Base-by-base conservation (phyloP, 164 flowering plant species). In the Dillenia turbinata region DNA sequence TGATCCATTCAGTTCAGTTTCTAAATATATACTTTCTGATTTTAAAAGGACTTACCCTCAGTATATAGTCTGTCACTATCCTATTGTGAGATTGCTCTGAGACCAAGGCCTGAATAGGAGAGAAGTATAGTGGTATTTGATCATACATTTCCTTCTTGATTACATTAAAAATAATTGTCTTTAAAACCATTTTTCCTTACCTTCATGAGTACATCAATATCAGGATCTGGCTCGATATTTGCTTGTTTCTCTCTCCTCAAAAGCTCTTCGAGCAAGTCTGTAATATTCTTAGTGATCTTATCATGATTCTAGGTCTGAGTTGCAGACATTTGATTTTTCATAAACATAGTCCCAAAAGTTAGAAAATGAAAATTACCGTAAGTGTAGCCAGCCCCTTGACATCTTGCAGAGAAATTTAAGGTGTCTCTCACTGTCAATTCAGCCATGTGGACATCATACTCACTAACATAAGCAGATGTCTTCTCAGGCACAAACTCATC, bases 361-460 rank as follows among this genome's bases (percentile, higher is more conserved):
- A 19, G 22, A 19, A 19, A 19, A 19, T 19, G 22, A 19, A 14
- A 65, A 80, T 68, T 9, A 85, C 91, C 86, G 58, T 73, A 80
- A 47, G 72, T 65, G 26, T 79, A 15, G 57, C 88, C 91, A 57
- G 75, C 86, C 24, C 91, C 91, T 76, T 83, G 90, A 60, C 86
- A 83, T 76, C 87, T 78, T 13, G 86, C 90, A 15, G 90, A 80
- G 68, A 85, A 85, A 9, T 81, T 80, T 43, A 85, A 51, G 33
- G 90, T 85, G 66, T 85, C 90, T 73, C 86, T 73, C 2, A 85
- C 90, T 3, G 90, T 85, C 84, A 85, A 49, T 59, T 83, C 83
- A 50, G 79, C 79, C 1, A 81, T 74, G 51, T 85, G 91, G 15
- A 81, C 74, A 75, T 85, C 91, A 65, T 82, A 10, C 51, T 85